phyloP scores from a whole-genome alignment of 805 yeast species.

The Starmerella lactis-condensi region DNA sequence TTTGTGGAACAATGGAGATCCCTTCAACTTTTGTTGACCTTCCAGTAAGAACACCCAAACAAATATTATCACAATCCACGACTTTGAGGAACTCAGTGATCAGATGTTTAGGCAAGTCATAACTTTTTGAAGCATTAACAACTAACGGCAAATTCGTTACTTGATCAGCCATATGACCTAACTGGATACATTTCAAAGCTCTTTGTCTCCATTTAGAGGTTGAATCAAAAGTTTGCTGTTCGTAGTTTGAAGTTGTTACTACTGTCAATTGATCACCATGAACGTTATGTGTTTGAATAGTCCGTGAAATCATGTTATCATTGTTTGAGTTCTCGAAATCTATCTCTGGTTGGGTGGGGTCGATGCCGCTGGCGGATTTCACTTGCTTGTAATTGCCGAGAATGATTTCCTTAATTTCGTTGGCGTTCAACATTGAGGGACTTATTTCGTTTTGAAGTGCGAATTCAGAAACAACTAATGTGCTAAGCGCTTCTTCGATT shows the following conservation, averaged over 20 bases:
- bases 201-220: constrained; percentile 80
- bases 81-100: too few species aligned
- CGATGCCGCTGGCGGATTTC: too few species aligned
- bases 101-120: too few species aligned
- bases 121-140: too few species aligned
- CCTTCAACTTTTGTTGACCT: constrained; percentile 3
- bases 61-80: too few species aligned
- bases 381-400: too few species aligned
- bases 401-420: constrained; percentile 83
- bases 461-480: constrained; percentile 68
- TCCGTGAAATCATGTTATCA: constrained; percentile 48
- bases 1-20: constrained; percentile 29
- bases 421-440: constrained; percentile 71
- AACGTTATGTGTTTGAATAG: constrained; percentile 67
- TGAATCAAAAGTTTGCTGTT: constrained; percentile 65
- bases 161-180: too few species aligned
- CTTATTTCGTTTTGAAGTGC: constrained; percentile 72
- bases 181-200: too few species aligned
- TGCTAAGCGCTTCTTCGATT: constrained; percentile 74
- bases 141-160: too few species aligned
- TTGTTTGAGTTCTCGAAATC: constrained; percentile 21
- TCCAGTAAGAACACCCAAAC: too few species aligned
- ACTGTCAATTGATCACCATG: constrained; percentile 94
- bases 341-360: too few species aligned
- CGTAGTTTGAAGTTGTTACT: constrained; percentile 78